Evolutionary conservation across 257 asterid genomes (phyloP).

Genomic region (Perilla frutescens): DNA sequence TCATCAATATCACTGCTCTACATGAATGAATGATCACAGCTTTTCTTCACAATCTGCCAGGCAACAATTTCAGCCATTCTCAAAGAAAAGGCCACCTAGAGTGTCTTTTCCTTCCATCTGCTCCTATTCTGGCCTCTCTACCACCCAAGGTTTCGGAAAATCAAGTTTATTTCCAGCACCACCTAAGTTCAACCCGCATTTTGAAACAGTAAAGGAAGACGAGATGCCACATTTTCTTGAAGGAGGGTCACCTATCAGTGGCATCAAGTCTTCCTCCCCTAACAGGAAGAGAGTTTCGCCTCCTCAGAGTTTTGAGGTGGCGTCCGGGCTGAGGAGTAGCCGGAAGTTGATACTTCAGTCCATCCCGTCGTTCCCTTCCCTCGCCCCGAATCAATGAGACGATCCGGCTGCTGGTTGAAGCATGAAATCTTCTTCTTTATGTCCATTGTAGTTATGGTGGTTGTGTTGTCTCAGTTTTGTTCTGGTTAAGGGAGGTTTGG

Average conservation of each 20-base stretch:
- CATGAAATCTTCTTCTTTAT: neutral
- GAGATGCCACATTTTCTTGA: slow-evolving; percentile 75
- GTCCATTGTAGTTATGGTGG: slow-evolving; percentile 28
- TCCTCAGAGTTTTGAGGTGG: slow-evolving; percentile 51
- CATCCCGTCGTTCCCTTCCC: slow-evolving; percentile 80
- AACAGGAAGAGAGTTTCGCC: slow-evolving; percentile 87
- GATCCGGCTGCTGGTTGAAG: neutral
- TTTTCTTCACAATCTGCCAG: slow-evolving; percentile 30
- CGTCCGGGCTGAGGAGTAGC: slow-evolving; percentile 65
- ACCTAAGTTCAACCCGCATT: slow-evolving; percentile 54
- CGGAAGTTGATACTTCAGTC: slow-evolving; percentile 75
- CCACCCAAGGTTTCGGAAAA: slow-evolving; percentile 47
- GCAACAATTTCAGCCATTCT: slow-evolving; percentile 38
- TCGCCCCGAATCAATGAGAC: slow-evolving; percentile 57
- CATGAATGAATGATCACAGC: neutral
- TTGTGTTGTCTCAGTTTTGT: slow-evolving; percentile 30
- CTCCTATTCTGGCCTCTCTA: slow-evolving; percentile 46
- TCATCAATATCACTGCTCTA: neutral
- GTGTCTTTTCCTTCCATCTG: slow-evolving; percentile 51
- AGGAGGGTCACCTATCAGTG: slow-evolving; percentile 53
- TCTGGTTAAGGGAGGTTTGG: slow-evolving; percentile 17
- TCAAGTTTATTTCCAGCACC: slow-evolving; percentile 50
- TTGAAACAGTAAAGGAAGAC: slow-evolving; percentile 55
- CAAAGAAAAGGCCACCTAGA: slow-evolving; percentile 60
- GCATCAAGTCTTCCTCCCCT: slow-evolving; percentile 74